phyloP scores from a whole-genome alignment of 345 rosid species.

The Populus davidiana region DNA sequence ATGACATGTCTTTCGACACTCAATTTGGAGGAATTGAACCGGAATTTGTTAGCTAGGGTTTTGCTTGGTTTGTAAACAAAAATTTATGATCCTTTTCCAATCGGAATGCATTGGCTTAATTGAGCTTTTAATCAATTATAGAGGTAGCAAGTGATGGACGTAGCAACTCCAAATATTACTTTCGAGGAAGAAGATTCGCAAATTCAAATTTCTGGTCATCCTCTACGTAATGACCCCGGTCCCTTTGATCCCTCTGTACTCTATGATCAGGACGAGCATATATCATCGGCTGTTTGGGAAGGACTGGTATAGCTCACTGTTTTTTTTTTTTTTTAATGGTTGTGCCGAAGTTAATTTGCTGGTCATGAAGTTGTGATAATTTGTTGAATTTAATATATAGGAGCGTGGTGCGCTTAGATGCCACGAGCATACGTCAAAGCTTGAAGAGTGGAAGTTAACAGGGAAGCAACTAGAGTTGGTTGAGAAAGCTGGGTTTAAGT shows the following conservation, averaged over 20 bases:
- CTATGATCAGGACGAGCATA: slow-evolving; percentile 30
- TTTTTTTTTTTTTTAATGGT: not conserved
- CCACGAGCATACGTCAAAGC: slow-evolving; percentile 92
- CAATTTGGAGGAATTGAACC: no score
- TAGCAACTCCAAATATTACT: not conserved
- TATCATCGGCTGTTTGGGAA: slow-evolving; percentile 24
- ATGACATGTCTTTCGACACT: no score
- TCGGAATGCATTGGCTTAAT: no score
- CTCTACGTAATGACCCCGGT: slow-evolving; percentile 20
- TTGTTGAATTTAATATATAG: slow-evolving; percentile 25
- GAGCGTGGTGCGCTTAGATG: slow-evolving; percentile 97
- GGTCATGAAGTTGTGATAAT: not conserved
- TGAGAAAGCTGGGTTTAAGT: slow-evolving; percentile 82
- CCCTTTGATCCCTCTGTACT: slow-evolving; percentile 47
- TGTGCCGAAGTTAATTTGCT: not conserved
- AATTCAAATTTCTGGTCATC: not conserved
- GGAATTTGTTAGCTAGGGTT: no score
- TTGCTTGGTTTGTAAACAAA: no score
- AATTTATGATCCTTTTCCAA: no score
- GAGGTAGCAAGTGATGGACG: no score
- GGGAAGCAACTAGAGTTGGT: slow-evolving; percentile 68
- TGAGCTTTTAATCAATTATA: no score
- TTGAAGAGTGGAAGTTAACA: slow-evolving; percentile 80
- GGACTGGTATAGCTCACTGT: slow-evolving; percentile 22
- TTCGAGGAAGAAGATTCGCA: not conserved